phyloP scores from a whole-genome alignment of 495 filamentous ascomycete species.

The Penicillium flavigenum region DNA sequence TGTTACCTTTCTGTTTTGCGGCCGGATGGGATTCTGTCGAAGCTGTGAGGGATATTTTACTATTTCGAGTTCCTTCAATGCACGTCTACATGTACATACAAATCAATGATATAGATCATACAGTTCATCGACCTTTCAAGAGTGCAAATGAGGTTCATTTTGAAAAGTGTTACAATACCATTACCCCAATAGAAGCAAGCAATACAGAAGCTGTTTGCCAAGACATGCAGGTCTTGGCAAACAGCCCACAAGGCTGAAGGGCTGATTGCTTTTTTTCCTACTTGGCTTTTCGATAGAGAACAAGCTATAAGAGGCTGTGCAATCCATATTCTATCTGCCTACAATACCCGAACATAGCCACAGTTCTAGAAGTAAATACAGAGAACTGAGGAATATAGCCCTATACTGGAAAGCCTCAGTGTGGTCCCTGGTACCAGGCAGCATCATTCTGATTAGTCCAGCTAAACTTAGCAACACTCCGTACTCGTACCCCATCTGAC shows the following conservation, averaged over 20 bases:
- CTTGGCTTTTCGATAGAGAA: neutral
- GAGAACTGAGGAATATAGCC: neutral
- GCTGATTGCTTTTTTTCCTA: neutral
- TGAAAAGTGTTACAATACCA: too few species aligned
- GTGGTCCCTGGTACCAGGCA: constrained; percentile 17
- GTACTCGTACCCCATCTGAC: too few species aligned
- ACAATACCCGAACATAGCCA: neutral
- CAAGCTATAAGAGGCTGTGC: neutral
- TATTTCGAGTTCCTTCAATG: too few species aligned
- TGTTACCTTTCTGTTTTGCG: constrained; percentile 24
- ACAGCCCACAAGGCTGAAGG: constrained; percentile 22
- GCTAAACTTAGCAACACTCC: constrained; percentile 21
- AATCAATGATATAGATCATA: too few species aligned
- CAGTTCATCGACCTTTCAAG: too few species aligned
- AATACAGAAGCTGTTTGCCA: too few species aligned
- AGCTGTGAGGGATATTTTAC: constrained; percentile 13
- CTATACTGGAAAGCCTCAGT: constrained; percentile 7
- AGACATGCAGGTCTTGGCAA: constrained; percentile 19
- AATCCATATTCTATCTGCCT: neutral
- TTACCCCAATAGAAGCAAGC: too few species aligned
- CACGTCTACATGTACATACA: too few species aligned
- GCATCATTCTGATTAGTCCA: constrained; percentile 22
- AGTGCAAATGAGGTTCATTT: too few species aligned
- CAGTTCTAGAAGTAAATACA: neutral
- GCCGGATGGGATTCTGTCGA: constrained; percentile 22